Percentiles rank a stretch among this genome's conserved stretches.
Evolutionary conservation across 2,329 filamentous ascomycete genomes (phyloP).

Genomic region (Aspergillus phoenicis): DNA sequence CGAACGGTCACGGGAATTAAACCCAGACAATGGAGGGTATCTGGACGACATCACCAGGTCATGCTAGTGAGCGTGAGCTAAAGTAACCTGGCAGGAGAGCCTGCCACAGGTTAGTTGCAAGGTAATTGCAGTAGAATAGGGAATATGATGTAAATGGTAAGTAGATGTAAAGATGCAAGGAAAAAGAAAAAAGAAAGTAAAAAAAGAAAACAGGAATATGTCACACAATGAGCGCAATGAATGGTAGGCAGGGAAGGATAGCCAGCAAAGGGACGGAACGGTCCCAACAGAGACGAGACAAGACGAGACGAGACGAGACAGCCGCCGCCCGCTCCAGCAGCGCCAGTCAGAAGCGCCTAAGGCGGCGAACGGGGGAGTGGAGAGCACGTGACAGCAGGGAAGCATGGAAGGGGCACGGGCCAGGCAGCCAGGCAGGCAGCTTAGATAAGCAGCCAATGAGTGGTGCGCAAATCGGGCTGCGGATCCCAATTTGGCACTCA

Average conservation of each 20-base stretch:
- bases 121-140: no score
- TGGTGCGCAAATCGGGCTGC: slow-evolving; percentile 15
- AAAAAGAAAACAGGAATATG: not conserved
- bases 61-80: slow-evolving; percentile 35
- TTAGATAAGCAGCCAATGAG: slow-evolving; percentile 23
- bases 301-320: not conserved
- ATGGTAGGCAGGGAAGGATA: not conserved
- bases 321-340: not conserved
- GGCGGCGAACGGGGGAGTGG: slow-evolving; percentile 21
- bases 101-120: slow-evolving; percentile 48
- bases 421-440: slow-evolving; percentile 17
- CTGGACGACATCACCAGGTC: slow-evolving; percentile 58
- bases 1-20: slow-evolving; percentile 68
- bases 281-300: slow-evolving; percentile 1
- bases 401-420: slow-evolving; percentile 22
- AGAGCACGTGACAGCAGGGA: slow-evolving; percentile 28
- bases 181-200: slow-evolving; percentile 35
- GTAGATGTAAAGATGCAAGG: slow-evolving; percentile 22
- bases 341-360: slow-evolving; percentile 2
- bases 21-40: slow-evolving; percentile 64
- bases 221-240: not conserved
- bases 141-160: no score
- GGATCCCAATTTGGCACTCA: slow-evolving; percentile 12
- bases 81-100: slow-evolving; percentile 23
- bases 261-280: not conserved